Percentiles rank a stretch among this genome's conserved stretches.
Conservation (phyloP, 2,329 filamentous ascomycete genomes). For the Colletotrichum musae region DNA sequence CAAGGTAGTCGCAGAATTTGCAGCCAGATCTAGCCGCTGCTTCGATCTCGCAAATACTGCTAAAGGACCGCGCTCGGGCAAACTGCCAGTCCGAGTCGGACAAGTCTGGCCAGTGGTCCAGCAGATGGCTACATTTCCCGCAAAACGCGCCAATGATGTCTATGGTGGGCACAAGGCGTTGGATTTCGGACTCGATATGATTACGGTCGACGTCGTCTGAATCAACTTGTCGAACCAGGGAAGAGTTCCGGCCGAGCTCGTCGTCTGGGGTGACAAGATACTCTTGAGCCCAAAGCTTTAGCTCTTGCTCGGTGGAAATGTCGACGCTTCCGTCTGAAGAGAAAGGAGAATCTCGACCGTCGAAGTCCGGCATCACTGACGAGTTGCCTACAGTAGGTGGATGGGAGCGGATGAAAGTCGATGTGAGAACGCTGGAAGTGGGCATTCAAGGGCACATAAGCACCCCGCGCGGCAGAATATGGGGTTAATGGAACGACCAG, state of each 20-base stretch:
- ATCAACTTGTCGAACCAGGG: not conserved
- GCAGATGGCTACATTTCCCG: rapidly evolving
- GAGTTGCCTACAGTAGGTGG: too few species aligned
- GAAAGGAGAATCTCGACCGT: too few species aligned
- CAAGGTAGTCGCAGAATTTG: rapidly evolving
- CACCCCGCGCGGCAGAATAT: too few species aligned
- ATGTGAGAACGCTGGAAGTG: too few species aligned
- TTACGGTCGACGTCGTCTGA: rapidly evolving
- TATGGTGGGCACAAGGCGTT: rapidly evolving
- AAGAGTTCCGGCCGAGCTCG: rapidly evolving
- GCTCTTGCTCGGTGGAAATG: not conserved
- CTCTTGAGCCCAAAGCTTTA: not conserved
- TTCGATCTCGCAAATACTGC: not conserved
- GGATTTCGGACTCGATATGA: rapidly evolving
- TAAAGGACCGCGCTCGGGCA: not conserved
- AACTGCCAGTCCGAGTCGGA: too few species aligned
- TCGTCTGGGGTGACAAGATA: not conserved
- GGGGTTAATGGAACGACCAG: too few species aligned
- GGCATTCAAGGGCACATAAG: too few species aligned
- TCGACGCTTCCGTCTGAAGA: too few species aligned
- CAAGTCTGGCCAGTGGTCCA: not conserved
- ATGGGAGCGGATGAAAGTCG: too few species aligned
- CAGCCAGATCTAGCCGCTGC: not conserved
- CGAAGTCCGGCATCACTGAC: too few species aligned
- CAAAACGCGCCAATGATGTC: not conserved